These are phyloP conservation scores for Gaeumannomyces sp. DNA, from an alignment of 2,329 filamentous ascomycete species.

Conservation along the genomic window DNA sequence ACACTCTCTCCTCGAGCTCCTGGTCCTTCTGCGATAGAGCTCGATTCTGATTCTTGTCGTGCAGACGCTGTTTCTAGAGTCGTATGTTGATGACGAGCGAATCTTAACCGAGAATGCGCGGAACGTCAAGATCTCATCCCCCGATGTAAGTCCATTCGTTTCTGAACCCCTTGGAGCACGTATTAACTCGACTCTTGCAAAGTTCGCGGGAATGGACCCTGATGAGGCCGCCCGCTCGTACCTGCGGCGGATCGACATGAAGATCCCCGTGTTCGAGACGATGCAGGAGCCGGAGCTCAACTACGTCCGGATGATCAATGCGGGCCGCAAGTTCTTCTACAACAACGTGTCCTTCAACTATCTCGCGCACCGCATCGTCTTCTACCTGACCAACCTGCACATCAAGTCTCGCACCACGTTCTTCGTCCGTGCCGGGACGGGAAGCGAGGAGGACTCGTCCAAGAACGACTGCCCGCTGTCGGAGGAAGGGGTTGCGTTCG, in stretches of 20 bases:
- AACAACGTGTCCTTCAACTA: slow-evolving; percentile 98
- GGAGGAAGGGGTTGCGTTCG: slow-evolving; percentile 72
- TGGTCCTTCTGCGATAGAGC: slow-evolving; percentile 6
- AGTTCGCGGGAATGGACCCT: slow-evolving; percentile 87
- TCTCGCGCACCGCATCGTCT: slow-evolving; percentile 92
- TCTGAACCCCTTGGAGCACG: background rate
- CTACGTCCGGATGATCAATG: slow-evolving; percentile 99
- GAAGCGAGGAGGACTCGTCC: slow-evolving; percentile 84
- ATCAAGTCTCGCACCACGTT: slow-evolving; percentile 94
- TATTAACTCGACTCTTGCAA: background rate
- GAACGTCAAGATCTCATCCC: slow-evolving; percentile 95
- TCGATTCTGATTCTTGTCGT: background rate
- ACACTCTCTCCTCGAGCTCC: background rate
- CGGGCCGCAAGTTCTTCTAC: slow-evolving; percentile 84
- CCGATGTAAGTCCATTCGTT: slow-evolving; percentile 59
- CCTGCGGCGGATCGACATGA: slow-evolving; percentile 78
- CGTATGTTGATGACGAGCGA: slow-evolving; percentile 83
- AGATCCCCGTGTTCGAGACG: slow-evolving; percentile 93
- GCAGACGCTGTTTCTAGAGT: slow-evolving; percentile 93
- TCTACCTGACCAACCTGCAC: slow-evolving; percentile 95
- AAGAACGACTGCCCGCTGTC: slow-evolving; percentile 84
- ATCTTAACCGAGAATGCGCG: slow-evolving; percentile 96
- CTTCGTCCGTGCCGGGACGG: slow-evolving; percentile 82
- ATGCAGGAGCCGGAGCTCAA: slow-evolving; percentile 94
- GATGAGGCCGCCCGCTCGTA: slow-evolving; percentile 92